These are phyloP conservation scores for Apostasia shenzhenica DNA, from an alignment of 106 monocot genomes.

Conservation along the genomic window DNA sequence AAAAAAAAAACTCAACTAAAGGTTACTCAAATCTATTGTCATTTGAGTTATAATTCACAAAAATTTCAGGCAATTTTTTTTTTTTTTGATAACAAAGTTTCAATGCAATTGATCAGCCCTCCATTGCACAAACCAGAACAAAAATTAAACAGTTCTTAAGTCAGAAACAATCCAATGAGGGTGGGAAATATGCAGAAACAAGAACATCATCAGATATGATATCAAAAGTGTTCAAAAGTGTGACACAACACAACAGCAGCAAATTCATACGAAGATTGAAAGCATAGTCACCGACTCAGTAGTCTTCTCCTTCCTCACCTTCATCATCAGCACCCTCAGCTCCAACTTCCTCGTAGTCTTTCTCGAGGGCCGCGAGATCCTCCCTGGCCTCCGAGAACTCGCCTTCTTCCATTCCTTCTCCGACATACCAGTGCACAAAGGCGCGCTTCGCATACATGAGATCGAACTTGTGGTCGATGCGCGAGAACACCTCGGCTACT, in stretches of 20 bases:
- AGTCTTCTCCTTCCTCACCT: slow-evolving; percentile 38
- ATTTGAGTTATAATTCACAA: too few relatives aligned
- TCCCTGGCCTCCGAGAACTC: slow-evolving; percentile 87
- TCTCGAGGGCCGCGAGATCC: slow-evolving; percentile 84
- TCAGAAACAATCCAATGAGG: not conserved
- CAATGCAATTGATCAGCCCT: too few relatives aligned
- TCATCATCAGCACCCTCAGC: slow-evolving; percentile 68
- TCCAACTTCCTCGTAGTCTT: slow-evolving; percentile 90
- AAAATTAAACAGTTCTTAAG: not conserved
- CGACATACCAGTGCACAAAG: slow-evolving; percentile 95
- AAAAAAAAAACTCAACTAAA: too few relatives aligned
- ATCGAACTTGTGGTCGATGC: slow-evolving; percentile 92
- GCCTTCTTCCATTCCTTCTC: slow-evolving; percentile 92
- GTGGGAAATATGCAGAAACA: not conserved
- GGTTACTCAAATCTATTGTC: too few relatives aligned
- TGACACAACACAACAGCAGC: not conserved
- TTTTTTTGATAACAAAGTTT: too few relatives aligned
- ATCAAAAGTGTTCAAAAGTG: not conserved
- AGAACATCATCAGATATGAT: not conserved
- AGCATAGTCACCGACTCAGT: slow-evolving; percentile 9
- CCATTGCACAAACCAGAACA: not conserved
- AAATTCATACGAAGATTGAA: not conserved
- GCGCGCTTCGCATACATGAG: slow-evolving; percentile 90
- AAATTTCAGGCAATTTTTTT: too few relatives aligned
- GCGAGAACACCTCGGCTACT: slow-evolving; percentile 85